These are phyloP conservation scores for Ceriops zippeliana DNA, from an alignment of 345 rosid species.

Conservation along the genomic window DNA sequence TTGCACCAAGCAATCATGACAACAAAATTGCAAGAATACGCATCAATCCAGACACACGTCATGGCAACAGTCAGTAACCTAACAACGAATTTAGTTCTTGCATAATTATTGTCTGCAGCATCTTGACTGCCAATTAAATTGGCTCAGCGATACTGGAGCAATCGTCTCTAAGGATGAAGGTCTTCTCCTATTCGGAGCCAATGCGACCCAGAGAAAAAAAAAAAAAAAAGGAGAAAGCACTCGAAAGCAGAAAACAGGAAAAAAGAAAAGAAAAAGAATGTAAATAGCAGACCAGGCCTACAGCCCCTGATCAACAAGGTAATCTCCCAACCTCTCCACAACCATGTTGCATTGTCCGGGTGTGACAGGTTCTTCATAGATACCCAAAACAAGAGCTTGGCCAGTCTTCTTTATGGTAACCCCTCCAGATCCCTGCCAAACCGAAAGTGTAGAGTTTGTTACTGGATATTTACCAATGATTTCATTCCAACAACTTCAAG, in stretches of 20 bases:
- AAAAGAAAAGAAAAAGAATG: neutral
- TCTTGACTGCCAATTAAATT: conserved; percentile 22
- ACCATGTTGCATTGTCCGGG: conserved; percentile 88
- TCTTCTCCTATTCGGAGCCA: too few relatives aligned
- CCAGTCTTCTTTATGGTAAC: conserved; percentile 73
- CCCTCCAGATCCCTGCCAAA: conserved; percentile 54
- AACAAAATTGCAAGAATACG: neutral
- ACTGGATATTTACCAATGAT: too few relatives aligned
- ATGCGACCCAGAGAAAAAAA: conserved; percentile 6
- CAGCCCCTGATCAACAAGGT: conserved; percentile 68
- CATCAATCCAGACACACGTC: neutral
- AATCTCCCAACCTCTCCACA: conserved; percentile 90
- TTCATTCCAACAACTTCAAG: neutral
- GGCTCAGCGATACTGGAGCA: neutral
- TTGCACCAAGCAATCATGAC: neutral
- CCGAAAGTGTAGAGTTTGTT: neutral
- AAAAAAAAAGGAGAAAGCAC: neutral
- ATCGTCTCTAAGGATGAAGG: too few relatives aligned
- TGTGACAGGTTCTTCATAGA: conserved; percentile 79
- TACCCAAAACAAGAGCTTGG: conserved; percentile 64
- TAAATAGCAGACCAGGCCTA: conserved; percentile 25
- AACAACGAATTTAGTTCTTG: conserved; percentile 19
- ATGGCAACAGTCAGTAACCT: conserved; percentile 14
- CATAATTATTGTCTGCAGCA: conserved; percentile 28
- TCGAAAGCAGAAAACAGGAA: conserved; percentile 21